Conservation (phyloP, 2,329 filamentous ascomycete genomes). For the Corniculantispora saksenae region DNA sequence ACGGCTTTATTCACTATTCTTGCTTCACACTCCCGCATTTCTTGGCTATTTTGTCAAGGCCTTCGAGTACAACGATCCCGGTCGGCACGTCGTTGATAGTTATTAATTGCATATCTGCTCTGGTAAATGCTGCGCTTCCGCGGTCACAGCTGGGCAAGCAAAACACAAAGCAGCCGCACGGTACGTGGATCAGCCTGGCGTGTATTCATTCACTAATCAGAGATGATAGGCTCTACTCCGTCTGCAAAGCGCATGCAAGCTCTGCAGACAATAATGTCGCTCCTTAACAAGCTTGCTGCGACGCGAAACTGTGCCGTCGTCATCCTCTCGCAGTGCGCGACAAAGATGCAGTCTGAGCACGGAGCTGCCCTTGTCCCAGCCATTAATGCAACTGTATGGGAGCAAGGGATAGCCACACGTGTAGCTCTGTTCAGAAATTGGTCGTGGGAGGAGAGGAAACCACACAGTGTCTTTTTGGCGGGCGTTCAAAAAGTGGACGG, state of each 20-base stretch:
- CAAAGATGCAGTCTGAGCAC: constrained; percentile 69
- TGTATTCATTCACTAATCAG: background rate
- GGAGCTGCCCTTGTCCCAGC: constrained; percentile 73
- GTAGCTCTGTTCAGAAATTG: constrained; percentile 81
- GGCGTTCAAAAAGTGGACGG: constrained; percentile 68
- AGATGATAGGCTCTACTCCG: constrained; percentile 35
- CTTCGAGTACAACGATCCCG: constrained; percentile 65
- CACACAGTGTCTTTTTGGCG: constrained; percentile 57
- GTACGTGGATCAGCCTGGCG: constrained; percentile 27
- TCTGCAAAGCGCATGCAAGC: constrained; percentile 50
- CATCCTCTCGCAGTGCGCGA: constrained; percentile 76
- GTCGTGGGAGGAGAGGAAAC: constrained; percentile 50
- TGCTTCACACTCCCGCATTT: constrained; percentile 68
- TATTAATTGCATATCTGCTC: constrained; percentile 74
- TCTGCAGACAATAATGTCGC: constrained; percentile 65
- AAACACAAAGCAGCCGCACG: constrained; percentile 41
- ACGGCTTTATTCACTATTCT: constrained; percentile 49
- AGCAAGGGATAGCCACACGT: constrained; percentile 71
- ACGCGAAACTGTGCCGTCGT: constrained; percentile 73
- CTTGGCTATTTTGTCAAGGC: constrained; percentile 71
- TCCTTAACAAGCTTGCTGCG: constrained; percentile 74
- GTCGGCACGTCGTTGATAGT: constrained; percentile 67
- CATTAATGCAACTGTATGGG: constrained; percentile 77
- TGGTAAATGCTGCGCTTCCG: constrained; percentile 77
- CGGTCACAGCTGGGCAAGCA: constrained; percentile 49